Evolutionary conservation across 371 early-diverging fungal species (phyloP), one percentile per base, ranked within the genome.

Genomic region (Mucor racemosus): DNA sequence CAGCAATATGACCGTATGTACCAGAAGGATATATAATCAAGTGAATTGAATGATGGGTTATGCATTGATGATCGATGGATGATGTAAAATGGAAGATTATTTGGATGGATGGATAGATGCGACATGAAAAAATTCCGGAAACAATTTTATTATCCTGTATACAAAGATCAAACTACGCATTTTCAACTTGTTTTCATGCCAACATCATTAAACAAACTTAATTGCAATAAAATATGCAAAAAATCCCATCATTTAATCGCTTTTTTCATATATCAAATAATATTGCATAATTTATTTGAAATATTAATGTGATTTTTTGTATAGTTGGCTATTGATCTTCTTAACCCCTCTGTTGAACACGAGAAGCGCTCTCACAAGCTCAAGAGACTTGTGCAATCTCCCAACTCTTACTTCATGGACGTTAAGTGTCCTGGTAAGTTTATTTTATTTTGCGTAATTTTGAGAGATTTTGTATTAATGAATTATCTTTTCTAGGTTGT

Each of bases 321-420:
- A 62, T 84, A 95, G 97, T 90, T 98, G 80, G 96, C 96, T 78
- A 92, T 96, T 76, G 99, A 99, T 88, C 94, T 99, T 84, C 91
- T 98, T 72, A 97, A 98, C 91, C 99, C 99, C 63, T 88, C 95
- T 75, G 86, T 89, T 79, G 94, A 95, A 77, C 86, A 89, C 81
- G 94, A 98, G 87, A 89, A 89, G 87, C 91, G 92, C 78, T 85
- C 87, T 76, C 97, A 98, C 95, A 99, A 99, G 92, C 92, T 97
- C 73, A 99, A 99, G 94, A 91, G 99, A 81, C 89, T 99, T 67
- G 99, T 99, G 75, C 98, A 96, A 87, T 91, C 91, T 77, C 97
- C 98, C 73, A 98, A 99, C 93, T 98, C 99, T 53, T 99, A 92
- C 92, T 99, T 99, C 88, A 99, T 99, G 98, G 98, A 99, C 76